Conservation (phyloP, 2,329 filamentous ascomycete genomes). For the Exophiala xenobiotica region DNA sequence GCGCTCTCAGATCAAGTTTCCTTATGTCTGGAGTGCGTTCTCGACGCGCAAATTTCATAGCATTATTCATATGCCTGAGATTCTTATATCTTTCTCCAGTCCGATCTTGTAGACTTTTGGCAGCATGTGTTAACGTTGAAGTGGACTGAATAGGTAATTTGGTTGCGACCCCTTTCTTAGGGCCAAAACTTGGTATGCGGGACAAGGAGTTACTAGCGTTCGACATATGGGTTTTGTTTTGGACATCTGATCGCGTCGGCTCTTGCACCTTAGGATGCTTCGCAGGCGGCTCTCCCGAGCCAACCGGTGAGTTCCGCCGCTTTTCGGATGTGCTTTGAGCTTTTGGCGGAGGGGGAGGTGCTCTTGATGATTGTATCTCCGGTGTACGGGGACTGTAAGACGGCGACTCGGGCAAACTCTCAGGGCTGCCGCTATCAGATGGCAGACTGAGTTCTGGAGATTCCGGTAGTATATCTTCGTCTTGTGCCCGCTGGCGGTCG, state of each 20-base stretch:
- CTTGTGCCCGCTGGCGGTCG: neutral
- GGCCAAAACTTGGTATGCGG: neutral
- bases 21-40: conserved; percentile 20
- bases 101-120: neutral
- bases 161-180: neutral
- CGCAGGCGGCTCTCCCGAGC: neutral
- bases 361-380: too few relatives aligned
- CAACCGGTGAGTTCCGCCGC: neutral
- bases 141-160: neutral
- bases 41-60: conserved; percentile 13
- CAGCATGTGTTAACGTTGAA: too few relatives aligned
- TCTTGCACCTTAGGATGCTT: neutral
- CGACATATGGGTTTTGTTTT: too few relatives aligned
- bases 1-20: conserved; percentile 13
- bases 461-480: neutral
- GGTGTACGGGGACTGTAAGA: too few relatives aligned
- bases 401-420: too few relatives aligned
- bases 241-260: neutral
- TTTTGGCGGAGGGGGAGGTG: neutral
- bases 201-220: too few relatives aligned
- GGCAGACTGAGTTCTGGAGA: neutral
- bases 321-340: neutral
- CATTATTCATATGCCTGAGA: conserved; percentile 26
- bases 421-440: too few relatives aligned
- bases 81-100: conserved; percentile 23